Evolutionary conservation across 129 eudicot species (phyloP).

Genomic region (Escallonia herrerae): DNA sequence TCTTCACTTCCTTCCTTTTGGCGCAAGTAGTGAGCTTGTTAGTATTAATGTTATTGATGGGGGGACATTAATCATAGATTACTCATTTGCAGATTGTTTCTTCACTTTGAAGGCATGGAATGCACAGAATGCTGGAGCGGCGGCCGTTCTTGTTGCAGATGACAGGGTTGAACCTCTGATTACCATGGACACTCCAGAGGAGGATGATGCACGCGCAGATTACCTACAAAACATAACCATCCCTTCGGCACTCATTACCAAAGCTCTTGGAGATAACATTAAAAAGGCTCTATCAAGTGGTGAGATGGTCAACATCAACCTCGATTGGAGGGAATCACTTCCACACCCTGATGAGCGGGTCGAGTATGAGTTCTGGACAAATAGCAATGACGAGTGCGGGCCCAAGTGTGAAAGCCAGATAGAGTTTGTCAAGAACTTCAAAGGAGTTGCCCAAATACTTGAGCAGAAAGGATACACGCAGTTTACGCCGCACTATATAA

Average conservation of each 20-base stretch:
- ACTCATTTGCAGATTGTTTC: constrained; percentile 47
- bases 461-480: constrained; percentile 69
- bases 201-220: constrained; percentile 26
- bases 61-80: neutral
- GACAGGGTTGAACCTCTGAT: constrained; percentile 56
- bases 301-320: constrained; percentile 48
- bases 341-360: constrained; percentile 86
- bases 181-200: constrained; percentile 80
- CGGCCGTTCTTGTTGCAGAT: constrained; percentile 72
- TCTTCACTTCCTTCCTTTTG: too few species aligned
- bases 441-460: constrained; percentile 62
- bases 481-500: constrained; percentile 76
- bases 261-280: constrained; percentile 49
- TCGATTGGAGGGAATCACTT: constrained; percentile 77
- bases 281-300: constrained; percentile 45
- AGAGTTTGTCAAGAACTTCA: constrained; percentile 52
- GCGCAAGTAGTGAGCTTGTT: neutral
- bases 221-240: constrained; percentile 69
- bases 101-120: constrained; percentile 84
- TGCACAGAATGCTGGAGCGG: constrained; percentile 80
- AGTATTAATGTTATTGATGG: neutral
- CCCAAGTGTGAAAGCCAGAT: constrained; percentile 70
- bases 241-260: constrained; percentile 63
- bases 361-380: constrained; percentile 84
- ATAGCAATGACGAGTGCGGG: constrained; percentile 82